Conservation (phyloP, 2,329 filamentous ascomycete species). For the Polytolypa hystricis region DNA sequence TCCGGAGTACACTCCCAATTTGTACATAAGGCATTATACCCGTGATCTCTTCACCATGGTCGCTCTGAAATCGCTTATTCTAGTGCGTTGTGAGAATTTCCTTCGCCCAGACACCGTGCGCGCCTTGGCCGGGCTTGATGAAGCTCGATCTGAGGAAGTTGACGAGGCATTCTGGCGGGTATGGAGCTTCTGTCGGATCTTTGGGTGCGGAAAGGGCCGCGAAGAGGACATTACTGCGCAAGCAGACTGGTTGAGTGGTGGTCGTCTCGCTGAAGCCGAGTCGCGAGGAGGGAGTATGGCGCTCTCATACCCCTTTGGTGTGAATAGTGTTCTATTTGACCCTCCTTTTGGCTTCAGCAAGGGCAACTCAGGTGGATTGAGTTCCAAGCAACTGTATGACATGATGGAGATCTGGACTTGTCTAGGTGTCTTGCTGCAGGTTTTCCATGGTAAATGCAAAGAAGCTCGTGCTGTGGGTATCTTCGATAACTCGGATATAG, state of each 20-base stretch:
- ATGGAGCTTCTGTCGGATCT: conserved; percentile 55
- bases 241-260: conserved; percentile 53
- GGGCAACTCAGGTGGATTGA: conserved; percentile 46
- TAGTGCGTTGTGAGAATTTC: conserved; percentile 45
- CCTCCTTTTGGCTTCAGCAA: conserved; percentile 47
- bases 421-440: conserved; percentile 44
- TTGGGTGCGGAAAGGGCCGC: conserved; percentile 46
- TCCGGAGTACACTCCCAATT: conserved; percentile 42
- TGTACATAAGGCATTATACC: conserved; percentile 42
- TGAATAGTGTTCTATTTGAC: conserved; percentile 44
- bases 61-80: conserved; percentile 45
- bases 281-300: conserved; percentile 36
- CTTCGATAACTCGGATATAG: conserved; percentile 44
- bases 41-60: conserved; percentile 44
- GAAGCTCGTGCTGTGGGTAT: conserved; percentile 47
- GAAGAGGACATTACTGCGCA: conserved; percentile 50
- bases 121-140: conserved; percentile 40
- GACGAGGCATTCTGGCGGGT: conserved; percentile 55
- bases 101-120: conserved; percentile 45
- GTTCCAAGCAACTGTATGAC: conserved; percentile 48
- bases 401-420: conserved; percentile 57
- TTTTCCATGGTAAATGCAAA: conserved; percentile 42
- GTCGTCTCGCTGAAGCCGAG: conserved; percentile 39
- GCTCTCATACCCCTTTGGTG: conserved; percentile 39
- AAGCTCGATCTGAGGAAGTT: conserved; percentile 39